Evolutionary conservation across 139 green algal species (phyloP).

Genomic region (Pleodorina starrii): DNA sequence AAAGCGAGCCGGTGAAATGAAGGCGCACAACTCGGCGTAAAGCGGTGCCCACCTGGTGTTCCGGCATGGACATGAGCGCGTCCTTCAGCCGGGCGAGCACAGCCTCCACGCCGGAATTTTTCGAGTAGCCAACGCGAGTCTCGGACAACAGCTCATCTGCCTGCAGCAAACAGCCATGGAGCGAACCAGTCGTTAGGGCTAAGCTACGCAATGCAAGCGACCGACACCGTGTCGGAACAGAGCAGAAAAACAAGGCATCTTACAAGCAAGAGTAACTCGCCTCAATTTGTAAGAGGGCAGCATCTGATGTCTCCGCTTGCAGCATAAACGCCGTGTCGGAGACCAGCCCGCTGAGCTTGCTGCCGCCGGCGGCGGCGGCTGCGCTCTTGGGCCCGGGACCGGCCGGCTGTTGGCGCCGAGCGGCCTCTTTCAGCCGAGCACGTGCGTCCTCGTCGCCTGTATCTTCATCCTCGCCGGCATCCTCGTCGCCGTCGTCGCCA

Average conservation of each 20-base stretch:
- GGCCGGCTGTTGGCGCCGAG: slow-evolving; percentile 4
- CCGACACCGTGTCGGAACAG: no score
- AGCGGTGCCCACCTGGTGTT: slow-evolving; percentile 52
- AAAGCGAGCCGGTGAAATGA: no score
- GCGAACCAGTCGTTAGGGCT: no score
- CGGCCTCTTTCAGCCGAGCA: not conserved
- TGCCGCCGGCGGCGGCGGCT: not conserved
- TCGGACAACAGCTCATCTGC: slow-evolving; percentile 62
- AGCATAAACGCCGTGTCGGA: not conserved
- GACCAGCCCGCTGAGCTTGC: not conserved
- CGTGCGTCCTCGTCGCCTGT: not conserved
- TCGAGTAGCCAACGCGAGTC: slow-evolving; percentile 21
- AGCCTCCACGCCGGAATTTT: slow-evolving; percentile 27
- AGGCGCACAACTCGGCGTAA: no score
- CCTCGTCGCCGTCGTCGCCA: not conserved
- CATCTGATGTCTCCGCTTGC: slow-evolving; percentile 9
- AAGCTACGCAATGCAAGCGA: no score
- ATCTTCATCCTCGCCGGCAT: not conserved
- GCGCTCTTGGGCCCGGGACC: not conserved
- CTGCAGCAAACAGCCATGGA: slow-evolving; percentile 39
- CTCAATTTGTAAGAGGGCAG: slow-evolving; percentile 38
- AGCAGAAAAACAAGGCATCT: no score
- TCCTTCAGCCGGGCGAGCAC: slow-evolving; percentile 51
- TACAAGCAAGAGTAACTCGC: no score
- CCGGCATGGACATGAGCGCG: slow-evolving; percentile 54